Evolutionary conservation across 1,139 yeast genomes (phyloP).

Genomic region (Nakaseomyces nivariensis): DNA sequence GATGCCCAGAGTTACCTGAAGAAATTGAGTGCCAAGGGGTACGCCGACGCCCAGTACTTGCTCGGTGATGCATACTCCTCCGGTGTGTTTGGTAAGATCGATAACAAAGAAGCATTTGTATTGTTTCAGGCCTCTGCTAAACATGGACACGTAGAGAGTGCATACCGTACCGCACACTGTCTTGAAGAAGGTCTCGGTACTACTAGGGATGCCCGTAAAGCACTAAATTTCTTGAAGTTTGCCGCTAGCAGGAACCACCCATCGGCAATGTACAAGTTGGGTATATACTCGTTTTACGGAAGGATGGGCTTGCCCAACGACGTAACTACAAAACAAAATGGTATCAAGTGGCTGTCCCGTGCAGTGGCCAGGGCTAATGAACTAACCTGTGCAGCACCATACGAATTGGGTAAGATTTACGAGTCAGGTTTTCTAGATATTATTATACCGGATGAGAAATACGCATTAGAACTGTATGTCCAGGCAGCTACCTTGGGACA

Average conservation of each 20-base stretch:
- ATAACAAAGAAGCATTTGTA: slow-evolving; percentile 62
- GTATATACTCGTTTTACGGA: slow-evolving; percentile 74
- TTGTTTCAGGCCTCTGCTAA: slow-evolving; percentile 86
- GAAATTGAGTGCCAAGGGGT: slow-evolving; percentile 70
- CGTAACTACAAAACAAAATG: slow-evolving; percentile 65
- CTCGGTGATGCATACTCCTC: slow-evolving; percentile 82
- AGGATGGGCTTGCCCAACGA: slow-evolving; percentile 72
- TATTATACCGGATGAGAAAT: slow-evolving; percentile 70
- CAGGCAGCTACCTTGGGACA: slow-evolving; percentile 89
- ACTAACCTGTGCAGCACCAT: slow-evolving; percentile 84
- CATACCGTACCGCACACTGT: slow-evolving; percentile 84
- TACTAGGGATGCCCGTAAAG: slow-evolving; percentile 77
- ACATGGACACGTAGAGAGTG: slow-evolving; percentile 84
- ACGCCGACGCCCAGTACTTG: slow-evolving; percentile 82
- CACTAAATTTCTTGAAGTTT: slow-evolving; percentile 70
- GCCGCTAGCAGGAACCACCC: slow-evolving; percentile 92
- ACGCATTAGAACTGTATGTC: slow-evolving; percentile 78
- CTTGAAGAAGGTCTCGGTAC: slow-evolving; percentile 93
- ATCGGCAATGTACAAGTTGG: slow-evolving; percentile 89
- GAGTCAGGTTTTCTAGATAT: slow-evolving; percentile 80
- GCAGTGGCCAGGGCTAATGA: slow-evolving; percentile 81
- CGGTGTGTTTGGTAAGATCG: slow-evolving; percentile 80
- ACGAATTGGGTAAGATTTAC: slow-evolving; percentile 78
- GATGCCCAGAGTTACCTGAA: slow-evolving; percentile 69
- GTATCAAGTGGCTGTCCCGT: slow-evolving; percentile 86